Conservation (phyloP, 163 green algal genomes). For the Volvox carteri region DNA sequence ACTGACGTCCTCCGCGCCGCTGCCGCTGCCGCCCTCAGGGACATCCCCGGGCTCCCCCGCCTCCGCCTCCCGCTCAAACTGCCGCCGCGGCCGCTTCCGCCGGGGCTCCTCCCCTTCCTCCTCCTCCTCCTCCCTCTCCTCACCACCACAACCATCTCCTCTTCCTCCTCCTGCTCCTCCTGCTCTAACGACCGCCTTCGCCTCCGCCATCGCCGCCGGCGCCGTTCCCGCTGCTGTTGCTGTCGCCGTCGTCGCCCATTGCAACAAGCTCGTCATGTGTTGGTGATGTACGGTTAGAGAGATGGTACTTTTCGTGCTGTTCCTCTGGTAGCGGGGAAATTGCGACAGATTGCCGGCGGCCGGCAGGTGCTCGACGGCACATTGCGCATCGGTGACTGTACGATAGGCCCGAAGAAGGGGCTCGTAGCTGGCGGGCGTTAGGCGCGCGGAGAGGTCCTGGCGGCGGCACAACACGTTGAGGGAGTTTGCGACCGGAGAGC, state of each 20-base stretch:
- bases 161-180: not conserved
- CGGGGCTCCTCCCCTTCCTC: not conserved
- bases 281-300: not conserved
- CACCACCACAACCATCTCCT: not conserved
- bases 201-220: too few relatives aligned
- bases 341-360: not conserved
- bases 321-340: not conserved
- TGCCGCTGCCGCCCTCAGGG: not conserved
- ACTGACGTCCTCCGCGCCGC: not conserved
- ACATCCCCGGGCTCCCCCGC: not conserved
- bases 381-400: not conserved
- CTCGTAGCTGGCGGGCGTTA: not conserved
- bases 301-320: not conserved
- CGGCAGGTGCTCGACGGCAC: not conserved
- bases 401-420: conserved; percentile 9
- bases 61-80: not conserved
- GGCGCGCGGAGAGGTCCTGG: conserved; percentile 13
- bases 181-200: not conserved
- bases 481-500: not conserved
- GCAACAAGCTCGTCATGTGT: conserved; percentile 29
- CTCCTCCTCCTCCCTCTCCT: not conserved
- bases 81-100: not conserved
- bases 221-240: not conserved
- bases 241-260: conserved; percentile 1
- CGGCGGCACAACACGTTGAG: too few relatives aligned